Evolutionary conservation across 805 yeast genomes (phyloP).

Genomic region (Saccharomyces paradoxus): DNA sequence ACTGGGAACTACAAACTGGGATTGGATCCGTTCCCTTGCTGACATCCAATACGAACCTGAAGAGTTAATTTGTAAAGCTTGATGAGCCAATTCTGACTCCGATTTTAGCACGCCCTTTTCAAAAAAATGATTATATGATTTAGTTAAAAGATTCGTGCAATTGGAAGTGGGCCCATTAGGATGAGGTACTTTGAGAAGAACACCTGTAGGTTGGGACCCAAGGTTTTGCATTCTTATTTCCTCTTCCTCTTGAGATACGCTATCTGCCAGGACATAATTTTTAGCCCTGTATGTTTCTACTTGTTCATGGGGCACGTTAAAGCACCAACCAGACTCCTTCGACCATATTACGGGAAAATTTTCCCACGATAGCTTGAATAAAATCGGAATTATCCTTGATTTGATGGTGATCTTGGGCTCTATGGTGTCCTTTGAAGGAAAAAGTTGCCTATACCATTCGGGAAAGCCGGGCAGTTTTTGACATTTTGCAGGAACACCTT

Average conservation of each 20-base stretch:
- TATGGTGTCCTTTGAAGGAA: constrained; percentile 30
- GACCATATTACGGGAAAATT: constrained; percentile 77
- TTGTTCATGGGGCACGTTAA: constrained; percentile 42
- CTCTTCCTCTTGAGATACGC: constrained; percentile 11
- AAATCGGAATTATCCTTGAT: constrained; percentile 66
- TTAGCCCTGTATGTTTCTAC: constrained; percentile 27
- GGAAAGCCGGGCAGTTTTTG: constrained; percentile 89
- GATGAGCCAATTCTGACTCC: constrained; percentile 59
- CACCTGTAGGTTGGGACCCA: background rate
- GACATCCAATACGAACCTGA: constrained; percentile 90
- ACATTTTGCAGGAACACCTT: constrained; percentile 58
- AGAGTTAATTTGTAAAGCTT: constrained; percentile 70
- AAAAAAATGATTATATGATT: constrained; percentile 59
- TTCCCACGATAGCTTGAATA: constrained; percentile 79
- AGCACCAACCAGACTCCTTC: constrained; percentile 80
- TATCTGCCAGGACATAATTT: constrained; percentile 30
- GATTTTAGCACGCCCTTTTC: constrained; percentile 71
- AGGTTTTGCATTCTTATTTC: background rate
- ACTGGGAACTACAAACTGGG: constrained; percentile 74
- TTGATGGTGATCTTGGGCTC: constrained; percentile 58
- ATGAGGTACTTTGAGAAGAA: constrained; percentile 72
- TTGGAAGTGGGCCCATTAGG: constrained; percentile 71
- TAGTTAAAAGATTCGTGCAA: constrained; percentile 71
- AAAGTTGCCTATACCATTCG: constrained; percentile 74
- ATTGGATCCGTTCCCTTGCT: constrained; percentile 71